Evolutionary conservation across 352 stramenopile species (phyloP).

Genomic region (Thraustochytrium striatum): DNA sequence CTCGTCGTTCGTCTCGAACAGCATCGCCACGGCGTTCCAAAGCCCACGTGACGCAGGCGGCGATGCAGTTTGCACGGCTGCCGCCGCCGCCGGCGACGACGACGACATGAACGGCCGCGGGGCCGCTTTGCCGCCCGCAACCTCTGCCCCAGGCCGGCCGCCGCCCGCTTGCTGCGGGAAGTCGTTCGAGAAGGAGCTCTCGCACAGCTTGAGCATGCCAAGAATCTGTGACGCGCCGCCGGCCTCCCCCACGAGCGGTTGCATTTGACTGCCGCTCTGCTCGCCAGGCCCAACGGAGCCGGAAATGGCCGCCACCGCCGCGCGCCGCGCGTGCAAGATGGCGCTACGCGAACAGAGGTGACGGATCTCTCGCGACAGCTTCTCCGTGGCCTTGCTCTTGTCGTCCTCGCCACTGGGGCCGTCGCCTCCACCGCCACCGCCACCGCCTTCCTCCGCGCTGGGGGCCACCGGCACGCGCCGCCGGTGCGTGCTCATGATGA

Average conservation of each 20-base stretch:
- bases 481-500: neutral
- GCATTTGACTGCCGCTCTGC: slow-evolving; percentile 11
- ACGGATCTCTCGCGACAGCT: neutral
- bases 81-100: neutral
- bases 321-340: slow-evolving; percentile 30
- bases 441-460: neutral
- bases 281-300: neutral
- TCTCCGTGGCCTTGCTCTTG: neutral
- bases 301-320: slow-evolving; percentile 24
- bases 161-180: neutral
- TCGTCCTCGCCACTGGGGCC: neutral
- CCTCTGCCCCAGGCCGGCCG: too few species aligned
- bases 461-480: neutral
- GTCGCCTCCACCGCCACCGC: neutral
- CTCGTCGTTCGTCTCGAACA: slow-evolving; percentile 24
- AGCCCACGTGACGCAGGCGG: neutral
- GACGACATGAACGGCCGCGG: too few species aligned
- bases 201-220: slow-evolving; percentile 43
- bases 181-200: slow-evolving; percentile 7
- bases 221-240: slow-evolving; percentile 41
- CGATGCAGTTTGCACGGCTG: neutral
- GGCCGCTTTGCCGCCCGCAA: too few species aligned
- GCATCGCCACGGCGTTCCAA: slow-evolving; percentile 16
- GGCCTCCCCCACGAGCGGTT: slow-evolving; percentile 25
- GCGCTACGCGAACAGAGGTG: slow-evolving; percentile 17